These are phyloP conservation scores for Quercus tomentella DNA, from an alignment of 331 rosid species.

Conservation along the genomic window DNA sequence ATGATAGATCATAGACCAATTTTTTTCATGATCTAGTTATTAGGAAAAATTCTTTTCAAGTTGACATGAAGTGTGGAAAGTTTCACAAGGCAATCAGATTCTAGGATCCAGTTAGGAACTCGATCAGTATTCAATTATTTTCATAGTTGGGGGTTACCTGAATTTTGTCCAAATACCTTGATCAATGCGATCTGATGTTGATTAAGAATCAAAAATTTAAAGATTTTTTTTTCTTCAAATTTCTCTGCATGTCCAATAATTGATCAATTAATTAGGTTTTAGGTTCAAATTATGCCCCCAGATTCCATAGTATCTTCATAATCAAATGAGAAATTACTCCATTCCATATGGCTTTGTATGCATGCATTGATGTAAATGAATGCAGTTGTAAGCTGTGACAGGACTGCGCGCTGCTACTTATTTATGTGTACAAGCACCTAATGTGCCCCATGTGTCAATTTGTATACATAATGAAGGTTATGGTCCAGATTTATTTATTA, in stretches of 20 bases:
- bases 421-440: not conserved
- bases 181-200: not conserved
- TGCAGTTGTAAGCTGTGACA: not conserved
- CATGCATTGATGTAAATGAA: not conserved
- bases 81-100: not conserved
- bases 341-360: not conserved
- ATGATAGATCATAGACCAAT: not conserved
- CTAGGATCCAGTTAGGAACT: not conserved
- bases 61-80: no score
- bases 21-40: not conserved
- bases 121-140: not conserved
- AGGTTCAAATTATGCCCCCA: not conserved
- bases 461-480: no score
- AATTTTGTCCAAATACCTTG: not conserved
- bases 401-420: not conserved
- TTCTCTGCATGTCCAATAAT: not conserved
- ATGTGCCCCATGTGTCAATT: not conserved
- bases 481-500: not conserved
- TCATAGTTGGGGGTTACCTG: not conserved
- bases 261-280: not conserved
- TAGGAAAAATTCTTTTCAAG: not conserved
- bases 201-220: not conserved
- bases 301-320: not conserved
- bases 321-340: not conserved
- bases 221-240: not conserved